Conservation (phyloP, 495 filamentous ascomycete species). For the Aspergillus taichungensis region DNA sequence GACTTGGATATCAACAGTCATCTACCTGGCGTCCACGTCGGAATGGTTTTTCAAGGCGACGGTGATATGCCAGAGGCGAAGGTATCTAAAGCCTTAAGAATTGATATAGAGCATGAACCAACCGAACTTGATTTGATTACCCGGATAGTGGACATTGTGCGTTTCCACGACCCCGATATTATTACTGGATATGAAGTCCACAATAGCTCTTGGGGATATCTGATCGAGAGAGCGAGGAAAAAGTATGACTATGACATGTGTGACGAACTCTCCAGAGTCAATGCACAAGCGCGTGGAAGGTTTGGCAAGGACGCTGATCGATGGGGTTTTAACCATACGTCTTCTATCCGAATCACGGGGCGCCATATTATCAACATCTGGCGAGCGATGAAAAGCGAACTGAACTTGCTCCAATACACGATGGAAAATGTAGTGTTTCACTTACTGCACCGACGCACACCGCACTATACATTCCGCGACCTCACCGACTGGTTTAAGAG, state of each 20-base stretch:
- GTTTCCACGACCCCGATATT: constrained; percentile 80
- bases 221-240: constrained; percentile 78
- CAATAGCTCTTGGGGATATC: constrained; percentile 85
- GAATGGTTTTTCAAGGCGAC: constrained; percentile 39
- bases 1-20: constrained; percentile 42
- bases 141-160: constrained; percentile 76
- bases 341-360: constrained; percentile 78
- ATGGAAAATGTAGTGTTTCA: constrained; percentile 98
- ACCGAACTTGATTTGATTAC: constrained; percentile 80
- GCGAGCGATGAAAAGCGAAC: constrained; percentile 87
- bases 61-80: constrained; percentile 40
- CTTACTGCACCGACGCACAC: constrained; percentile 80
- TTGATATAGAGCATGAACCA: constrained; percentile 62
- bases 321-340: constrained; percentile 91
- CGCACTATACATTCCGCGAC: constrained; percentile 71
- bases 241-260: constrained; percentile 87
- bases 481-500: constrained; percentile 76
- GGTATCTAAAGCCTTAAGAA: constrained; percentile 35
- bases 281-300: constrained; percentile 66
- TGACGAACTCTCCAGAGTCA: constrained; percentile 84
- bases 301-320: constrained; percentile 78
- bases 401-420: constrained; percentile 85
- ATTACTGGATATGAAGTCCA: constrained; percentile 95
- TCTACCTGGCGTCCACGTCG: constrained; percentile 48
- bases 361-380: constrained; percentile 96